These are phyloP conservation scores for Pythium phragmiticola DNA, from an alignment of 352 stramenopile genomes.

Conservation along the genomic window DNA sequence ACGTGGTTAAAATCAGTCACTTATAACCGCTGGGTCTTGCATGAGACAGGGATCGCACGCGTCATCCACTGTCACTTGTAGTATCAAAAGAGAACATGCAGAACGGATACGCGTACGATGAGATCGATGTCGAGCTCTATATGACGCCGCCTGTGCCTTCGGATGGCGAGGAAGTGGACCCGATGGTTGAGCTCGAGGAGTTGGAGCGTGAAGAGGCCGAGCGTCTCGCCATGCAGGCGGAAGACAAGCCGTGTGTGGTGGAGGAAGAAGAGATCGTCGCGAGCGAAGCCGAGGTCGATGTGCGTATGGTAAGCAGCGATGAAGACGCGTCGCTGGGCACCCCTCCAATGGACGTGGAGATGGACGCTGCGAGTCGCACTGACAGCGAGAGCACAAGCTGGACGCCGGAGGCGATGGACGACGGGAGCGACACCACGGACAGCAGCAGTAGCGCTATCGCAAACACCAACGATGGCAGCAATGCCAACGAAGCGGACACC, in stretches of 20 bases:
- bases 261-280: not conserved
- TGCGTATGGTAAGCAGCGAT: not conserved
- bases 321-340: not conserved
- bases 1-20: too few species aligned
- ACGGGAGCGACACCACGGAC: not conserved
- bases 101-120: not conserved
- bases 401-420: too few species aligned
- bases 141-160: constrained; percentile 2
- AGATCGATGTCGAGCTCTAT: constrained; percentile 16
- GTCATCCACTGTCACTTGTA: not conserved
- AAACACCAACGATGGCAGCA: not conserved
- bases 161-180: constrained; percentile 41
- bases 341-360: not conserved
- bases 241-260: not conserved
- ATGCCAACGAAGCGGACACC: not conserved
- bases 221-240: not conserved
- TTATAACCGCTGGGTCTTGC: too few species aligned
- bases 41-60: not conserved
- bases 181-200: constrained; percentile 58
- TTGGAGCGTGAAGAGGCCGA: constrained; percentile 32
- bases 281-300: not conserved
- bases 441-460: not conserved
- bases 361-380: not conserved
- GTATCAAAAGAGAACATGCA: not conserved
- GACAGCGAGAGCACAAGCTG: not conserved